Evolutionary conservation across 192 early-diverging fungal species (phyloP), one percentile per base, ranked within the genome.

Genomic region (Coemansia aciculifera): DNA sequence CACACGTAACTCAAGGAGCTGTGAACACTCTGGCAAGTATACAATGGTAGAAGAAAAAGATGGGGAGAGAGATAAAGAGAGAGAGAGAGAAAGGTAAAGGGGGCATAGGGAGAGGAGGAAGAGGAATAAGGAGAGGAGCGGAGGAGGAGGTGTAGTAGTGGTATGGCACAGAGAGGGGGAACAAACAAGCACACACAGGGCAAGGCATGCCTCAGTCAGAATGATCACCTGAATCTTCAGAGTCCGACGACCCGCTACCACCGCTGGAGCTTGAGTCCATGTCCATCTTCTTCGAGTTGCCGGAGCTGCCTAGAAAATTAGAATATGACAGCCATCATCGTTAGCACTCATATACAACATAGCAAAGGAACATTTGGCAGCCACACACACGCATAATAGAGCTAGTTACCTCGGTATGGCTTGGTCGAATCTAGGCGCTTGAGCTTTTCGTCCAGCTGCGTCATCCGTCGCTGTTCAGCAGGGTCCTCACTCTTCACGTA

Each of bases 171-270:
- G 63, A 66, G 63, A 34, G 59, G 71, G 64, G 73, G 34, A 66
- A 76, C 66, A 71, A 77, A 75, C 37, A 79, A 67, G 67, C 39
- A 52, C 42, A 71, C 68, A 75, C 23, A 48, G 9, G 34, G 65
- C 70, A 80, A 46, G 12, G 59, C 19, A 71, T 59, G 72, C 63
- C 62, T 81, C 87, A 91, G 78, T 91, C 90, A 68, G 87, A 86
- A 72, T 85, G 84, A 78, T 90, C 92, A 87, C 91, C 92, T 85
- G 91, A 90, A 76, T 92, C 93, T 77, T 94, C 92, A 44, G 90
- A 90, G 57, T 90, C 93, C 44, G 93, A 91, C 51, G 81, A 83
- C 62, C 68, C 81, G 68, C 81, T 83, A 63, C 74, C 81, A 11
- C 81, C 76, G 38, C 74, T 82, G 27, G 79, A 82, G 72, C 79